Conservation (phyloP, 208 protist genomes). For the Crithidia expoeki region DNA sequence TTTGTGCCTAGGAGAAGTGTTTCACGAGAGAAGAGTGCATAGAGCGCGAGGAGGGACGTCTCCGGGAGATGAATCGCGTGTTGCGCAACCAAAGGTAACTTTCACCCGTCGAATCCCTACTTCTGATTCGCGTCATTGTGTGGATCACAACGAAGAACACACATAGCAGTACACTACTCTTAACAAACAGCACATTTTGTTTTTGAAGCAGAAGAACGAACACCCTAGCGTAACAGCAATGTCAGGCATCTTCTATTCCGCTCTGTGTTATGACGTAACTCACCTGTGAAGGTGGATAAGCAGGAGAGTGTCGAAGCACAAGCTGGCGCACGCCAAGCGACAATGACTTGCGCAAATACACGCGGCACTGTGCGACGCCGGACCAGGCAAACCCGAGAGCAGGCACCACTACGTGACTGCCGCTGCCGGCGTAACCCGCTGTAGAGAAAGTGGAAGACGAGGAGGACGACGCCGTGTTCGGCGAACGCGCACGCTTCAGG, state of each 20-base stretch:
- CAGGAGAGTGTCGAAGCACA: constrained; percentile 43
- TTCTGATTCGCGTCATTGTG: too few relatives aligned
- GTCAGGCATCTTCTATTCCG: constrained; percentile 48
- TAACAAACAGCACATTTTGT: too few relatives aligned
- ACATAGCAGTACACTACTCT: too few relatives aligned
- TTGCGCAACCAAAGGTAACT: too few relatives aligned
- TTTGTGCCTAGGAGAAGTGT: too few relatives aligned
- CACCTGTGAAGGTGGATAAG: constrained; percentile 36
- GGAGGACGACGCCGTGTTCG: neutral
- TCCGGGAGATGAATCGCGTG: too few relatives aligned
- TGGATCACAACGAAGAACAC: too few relatives aligned
- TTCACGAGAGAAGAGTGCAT: too few relatives aligned
- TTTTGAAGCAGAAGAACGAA: too few relatives aligned
- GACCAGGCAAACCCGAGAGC: constrained; percentile 67
- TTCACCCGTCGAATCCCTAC: too few relatives aligned
- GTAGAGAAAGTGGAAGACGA: neutral
- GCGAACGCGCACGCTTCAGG: constrained; percentile 21
- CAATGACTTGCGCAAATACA: constrained; percentile 44
- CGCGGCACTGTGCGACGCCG: constrained; percentile 45
- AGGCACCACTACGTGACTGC: constrained; percentile 23
- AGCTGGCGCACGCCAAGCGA: constrained; percentile 40
- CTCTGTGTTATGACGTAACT: constrained; percentile 45
- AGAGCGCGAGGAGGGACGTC: too few relatives aligned
- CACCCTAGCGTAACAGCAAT: too few relatives aligned
- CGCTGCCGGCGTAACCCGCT: neutral